phyloP scores from a whole-genome alignment of 2,329 filamentous ascomycete species.

The Diaporthe humulicola region DNA sequence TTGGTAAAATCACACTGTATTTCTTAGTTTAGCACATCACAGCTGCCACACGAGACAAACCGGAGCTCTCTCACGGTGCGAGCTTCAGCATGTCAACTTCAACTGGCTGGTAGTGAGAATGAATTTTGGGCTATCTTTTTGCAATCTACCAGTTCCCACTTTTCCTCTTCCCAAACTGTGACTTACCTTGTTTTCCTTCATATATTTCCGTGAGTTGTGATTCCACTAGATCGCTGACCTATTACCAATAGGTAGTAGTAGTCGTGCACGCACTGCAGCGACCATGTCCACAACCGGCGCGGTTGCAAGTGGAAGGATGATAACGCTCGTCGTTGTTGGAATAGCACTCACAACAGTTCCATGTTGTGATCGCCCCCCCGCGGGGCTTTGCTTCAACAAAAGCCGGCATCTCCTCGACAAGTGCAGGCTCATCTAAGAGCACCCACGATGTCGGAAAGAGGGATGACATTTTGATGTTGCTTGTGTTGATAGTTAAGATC shows the following conservation, averaged over 20 bases:
- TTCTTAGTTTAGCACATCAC: background rate
- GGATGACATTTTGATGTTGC: background rate
- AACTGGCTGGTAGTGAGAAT: background rate
- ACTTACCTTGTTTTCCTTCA: background rate
- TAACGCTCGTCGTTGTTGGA: background rate
- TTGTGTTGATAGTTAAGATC: background rate
- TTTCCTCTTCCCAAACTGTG: no score
- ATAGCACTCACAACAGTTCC: background rate
- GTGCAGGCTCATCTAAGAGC: background rate
- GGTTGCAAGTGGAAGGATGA: background rate
- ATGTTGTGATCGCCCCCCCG: background rate
- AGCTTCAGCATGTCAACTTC: background rate
- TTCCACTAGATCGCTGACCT: background rate
- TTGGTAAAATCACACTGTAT: background rate
- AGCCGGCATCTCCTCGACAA: background rate
- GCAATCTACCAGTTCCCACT: background rate
- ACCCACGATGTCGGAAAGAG: background rate
- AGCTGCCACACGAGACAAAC: background rate
- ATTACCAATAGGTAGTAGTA: background rate
- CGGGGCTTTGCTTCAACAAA: background rate
- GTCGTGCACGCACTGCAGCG: background rate
- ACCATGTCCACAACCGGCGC: background rate
- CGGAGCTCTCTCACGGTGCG: no score
- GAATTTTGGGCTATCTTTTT: background rate
- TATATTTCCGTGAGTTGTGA: background rate